Evolutionary conservation across 2,329 filamentous ascomycete genomes (phyloP).

Genomic region (Penicillium crustosum): DNA sequence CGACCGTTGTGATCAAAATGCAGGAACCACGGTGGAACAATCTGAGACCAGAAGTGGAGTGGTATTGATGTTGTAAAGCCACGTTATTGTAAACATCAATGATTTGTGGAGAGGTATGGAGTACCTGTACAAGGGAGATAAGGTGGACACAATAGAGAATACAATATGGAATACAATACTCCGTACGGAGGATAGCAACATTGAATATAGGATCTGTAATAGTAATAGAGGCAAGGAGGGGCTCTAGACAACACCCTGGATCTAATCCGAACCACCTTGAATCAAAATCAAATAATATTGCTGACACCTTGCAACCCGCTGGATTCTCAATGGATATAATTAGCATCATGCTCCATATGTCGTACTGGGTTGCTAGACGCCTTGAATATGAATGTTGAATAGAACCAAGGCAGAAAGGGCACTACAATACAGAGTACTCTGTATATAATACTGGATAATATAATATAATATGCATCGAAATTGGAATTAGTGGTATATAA

Average conservation of each 20-base stretch:
- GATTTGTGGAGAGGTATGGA: not conserved
- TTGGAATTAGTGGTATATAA: not conserved
- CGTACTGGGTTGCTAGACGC: not conserved
- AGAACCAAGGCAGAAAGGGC: not conserved
- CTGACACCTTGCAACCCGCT: slow-evolving; percentile 5
- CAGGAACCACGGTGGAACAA: not conserved
- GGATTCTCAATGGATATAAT: slow-evolving; percentile 7
- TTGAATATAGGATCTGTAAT: not conserved
- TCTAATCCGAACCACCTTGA: not conserved
- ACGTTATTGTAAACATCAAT: not conserved
- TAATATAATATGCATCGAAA: not conserved
- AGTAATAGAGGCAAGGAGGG: not conserved
- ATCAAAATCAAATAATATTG: not conserved
- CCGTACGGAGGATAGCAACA: not conserved
- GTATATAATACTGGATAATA: not conserved
- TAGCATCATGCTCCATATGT: not conserved
- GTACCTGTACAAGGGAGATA: not conserved
- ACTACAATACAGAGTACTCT: no score
- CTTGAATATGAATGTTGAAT: not conserved
- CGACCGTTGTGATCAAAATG: not conserved
- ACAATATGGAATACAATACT: not conserved
- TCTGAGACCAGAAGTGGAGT: not conserved
- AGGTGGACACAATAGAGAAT: not conserved
- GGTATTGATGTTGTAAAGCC: not conserved
- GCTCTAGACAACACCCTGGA: not conserved